Conservation (phyloP, 208 protist species). For the Porcisia hertigi region DNA sequence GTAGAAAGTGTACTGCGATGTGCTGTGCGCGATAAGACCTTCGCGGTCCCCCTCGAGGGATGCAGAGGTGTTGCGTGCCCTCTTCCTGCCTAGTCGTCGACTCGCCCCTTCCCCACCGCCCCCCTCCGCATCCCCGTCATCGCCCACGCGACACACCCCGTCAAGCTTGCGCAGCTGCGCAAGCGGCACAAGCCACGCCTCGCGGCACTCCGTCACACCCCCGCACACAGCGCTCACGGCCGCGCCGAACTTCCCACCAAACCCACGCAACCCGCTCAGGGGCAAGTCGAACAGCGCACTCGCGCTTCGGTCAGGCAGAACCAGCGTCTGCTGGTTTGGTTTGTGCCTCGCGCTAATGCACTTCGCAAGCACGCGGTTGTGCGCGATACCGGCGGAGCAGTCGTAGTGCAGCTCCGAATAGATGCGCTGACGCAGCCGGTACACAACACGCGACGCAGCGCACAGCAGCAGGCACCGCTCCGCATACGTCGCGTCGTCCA, state of each 20-base stretch:
- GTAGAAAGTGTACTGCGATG: conserved; percentile 38
- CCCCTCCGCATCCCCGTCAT: conserved; percentile 16
- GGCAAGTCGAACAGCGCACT: conserved; percentile 56
- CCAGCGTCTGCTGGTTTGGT: conserved; percentile 83
- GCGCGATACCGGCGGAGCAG: conserved; percentile 84
- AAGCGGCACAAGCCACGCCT: conserved; percentile 59
- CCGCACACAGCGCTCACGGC: conserved; percentile 53
- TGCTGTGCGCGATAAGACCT: not conserved
- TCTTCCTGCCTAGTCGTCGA: conserved; percentile 4
- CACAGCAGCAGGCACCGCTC: conserved; percentile 62
- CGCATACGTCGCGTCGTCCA: conserved; percentile 24
- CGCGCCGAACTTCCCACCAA: conserved; percentile 88
- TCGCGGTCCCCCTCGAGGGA: not conserved
- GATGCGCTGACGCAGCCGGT: conserved; percentile 33
- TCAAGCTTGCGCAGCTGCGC: conserved; percentile 20
- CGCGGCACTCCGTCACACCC: conserved; percentile 41
- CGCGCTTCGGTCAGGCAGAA: conserved; percentile 59
- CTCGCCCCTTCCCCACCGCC: conserved; percentile 8
- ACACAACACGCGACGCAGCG: conserved; percentile 40
- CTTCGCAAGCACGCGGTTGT: conserved; percentile 89
- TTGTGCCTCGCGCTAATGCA: conserved; percentile 80
- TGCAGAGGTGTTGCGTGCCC: not conserved
- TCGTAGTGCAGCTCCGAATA: conserved; percentile 73
- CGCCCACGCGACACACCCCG: conserved; percentile 1
- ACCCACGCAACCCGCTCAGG: conserved; percentile 14